Conservation (phyloP, 805 yeast genomes). For the Suhomyces faveliae region DNA sequence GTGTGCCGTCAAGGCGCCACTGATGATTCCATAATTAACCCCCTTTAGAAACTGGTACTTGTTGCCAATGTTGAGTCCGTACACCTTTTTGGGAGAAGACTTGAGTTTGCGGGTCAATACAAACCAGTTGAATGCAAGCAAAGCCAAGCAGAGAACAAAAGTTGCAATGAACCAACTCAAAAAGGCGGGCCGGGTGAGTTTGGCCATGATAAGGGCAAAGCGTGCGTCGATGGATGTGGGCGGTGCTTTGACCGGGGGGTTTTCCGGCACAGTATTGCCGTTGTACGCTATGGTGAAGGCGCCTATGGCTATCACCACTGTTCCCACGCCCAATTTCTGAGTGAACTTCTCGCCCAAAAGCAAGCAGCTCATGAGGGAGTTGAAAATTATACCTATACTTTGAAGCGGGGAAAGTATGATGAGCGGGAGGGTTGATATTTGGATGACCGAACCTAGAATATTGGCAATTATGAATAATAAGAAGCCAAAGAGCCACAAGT, state of each 20-base stretch:
- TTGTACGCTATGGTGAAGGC: conserved; percentile 75
- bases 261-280: conserved; percentile 53
- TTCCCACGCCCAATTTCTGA: conserved; percentile 55
- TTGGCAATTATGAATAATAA: conserved; percentile 69
- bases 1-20: conserved; percentile 83
- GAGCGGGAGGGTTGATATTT: conserved; percentile 79
- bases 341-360: conserved; percentile 69
- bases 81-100: conserved; percentile 3
- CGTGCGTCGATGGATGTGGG: conserved; percentile 24
- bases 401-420: conserved; percentile 80
- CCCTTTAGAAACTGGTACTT: conserved; percentile 49
- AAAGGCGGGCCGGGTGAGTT: conserved; percentile 44
- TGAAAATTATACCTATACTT: conserved; percentile 85
- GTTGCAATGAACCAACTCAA: conserved; percentile 54
- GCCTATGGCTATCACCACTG: conserved; percentile 65
- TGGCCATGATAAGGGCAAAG: conserved; percentile 41
- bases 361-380: conserved; percentile 66
- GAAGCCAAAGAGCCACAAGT: conserved; percentile 77
- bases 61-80: conserved; percentile 13
- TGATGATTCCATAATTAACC: conserved; percentile 58
- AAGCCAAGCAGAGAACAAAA: conserved; percentile 24
- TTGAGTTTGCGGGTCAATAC: conserved; percentile 4
- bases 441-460: conserved; percentile 77
- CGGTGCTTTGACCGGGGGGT: conserved; percentile 9
- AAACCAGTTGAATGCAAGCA: conserved; percentile 23